These are phyloP conservation scores for Lolium multiflorum DNA, from an alignment of 176 grass and related monocot genomes.

Conservation along the genomic window DNA sequence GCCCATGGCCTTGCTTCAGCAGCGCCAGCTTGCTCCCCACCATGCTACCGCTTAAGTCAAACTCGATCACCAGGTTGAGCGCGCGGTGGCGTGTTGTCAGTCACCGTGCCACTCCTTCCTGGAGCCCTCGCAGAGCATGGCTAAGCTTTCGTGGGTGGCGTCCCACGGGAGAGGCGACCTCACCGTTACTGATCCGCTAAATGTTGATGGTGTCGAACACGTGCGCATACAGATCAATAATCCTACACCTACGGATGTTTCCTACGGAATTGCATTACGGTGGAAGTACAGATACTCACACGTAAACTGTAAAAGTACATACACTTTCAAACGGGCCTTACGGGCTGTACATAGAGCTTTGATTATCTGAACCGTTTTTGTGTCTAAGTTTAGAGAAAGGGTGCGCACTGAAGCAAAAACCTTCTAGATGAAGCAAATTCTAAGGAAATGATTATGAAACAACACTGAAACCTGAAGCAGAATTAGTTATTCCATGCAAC, in stretches of 20 bases:
- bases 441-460: background rate
- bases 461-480: background rate
- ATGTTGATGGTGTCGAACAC: background rate
- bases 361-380: too few species aligned
- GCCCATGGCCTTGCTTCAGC: too few species aligned
- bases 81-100: background rate
- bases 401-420: too few species aligned
- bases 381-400: too few species aligned
- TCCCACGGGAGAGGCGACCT: conserved; percentile 44
- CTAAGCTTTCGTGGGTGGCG: conserved; percentile 48
- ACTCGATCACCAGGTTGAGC: conserved; percentile 75
- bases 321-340: too few species aligned
- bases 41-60: conserved; percentile 94
- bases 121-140: conserved; percentile 58
- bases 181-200: conserved; percentile 33
- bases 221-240: too few species aligned
- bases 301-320: too few species aligned
- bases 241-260: too few species aligned
- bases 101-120: background rate
- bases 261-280: too few species aligned
- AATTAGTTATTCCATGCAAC: background rate
- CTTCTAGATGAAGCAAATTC: background rate
- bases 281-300: too few species aligned
- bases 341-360: too few species aligned
- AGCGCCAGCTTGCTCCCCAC: conserved; percentile 70